Conservation (phyloP, 2,329 filamentous ascomycete genomes). For the Dactylonectria estremocensis region DNA sequence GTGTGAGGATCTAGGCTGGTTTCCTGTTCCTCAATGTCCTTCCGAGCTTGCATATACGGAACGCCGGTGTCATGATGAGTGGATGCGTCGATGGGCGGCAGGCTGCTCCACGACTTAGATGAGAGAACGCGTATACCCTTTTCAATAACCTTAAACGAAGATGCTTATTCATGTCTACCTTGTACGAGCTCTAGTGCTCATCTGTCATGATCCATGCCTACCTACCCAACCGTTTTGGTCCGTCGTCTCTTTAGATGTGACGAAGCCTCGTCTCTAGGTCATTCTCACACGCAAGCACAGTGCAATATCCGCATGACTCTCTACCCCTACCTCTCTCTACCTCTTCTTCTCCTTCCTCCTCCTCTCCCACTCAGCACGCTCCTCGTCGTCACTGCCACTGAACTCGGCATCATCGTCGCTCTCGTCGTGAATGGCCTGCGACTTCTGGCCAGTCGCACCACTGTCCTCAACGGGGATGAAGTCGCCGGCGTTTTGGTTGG, state of each 20-base stretch:
- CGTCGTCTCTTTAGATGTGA: constrained; percentile 29
- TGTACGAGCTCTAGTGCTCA: constrained; percentile 47
- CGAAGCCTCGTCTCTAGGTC: constrained; percentile 25
- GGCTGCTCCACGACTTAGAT: constrained; percentile 21
- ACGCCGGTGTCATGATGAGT: constrained; percentile 19
- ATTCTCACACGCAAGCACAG: constrained; percentile 30
- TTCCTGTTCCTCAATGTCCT: constrained; percentile 26
- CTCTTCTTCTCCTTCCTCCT: constrained; percentile 59
- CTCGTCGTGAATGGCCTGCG: constrained; percentile 47
- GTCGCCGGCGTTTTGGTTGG: constrained; percentile 70
- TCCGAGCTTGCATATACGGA: constrained; percentile 14
- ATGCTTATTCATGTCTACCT: constrained; percentile 44
- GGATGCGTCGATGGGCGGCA: constrained; percentile 33
- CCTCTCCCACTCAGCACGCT: constrained; percentile 74
- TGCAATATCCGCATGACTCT: neutral
- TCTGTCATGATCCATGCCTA: constrained; percentile 38
- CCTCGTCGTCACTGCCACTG: constrained; percentile 76
- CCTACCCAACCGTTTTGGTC: constrained; percentile 33
- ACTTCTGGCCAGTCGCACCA: constrained; percentile 29
- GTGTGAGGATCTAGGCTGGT: constrained; percentile 34
- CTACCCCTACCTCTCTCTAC: constrained; percentile 29
- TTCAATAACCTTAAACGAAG: constrained; percentile 43
- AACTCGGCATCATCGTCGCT: constrained; percentile 73
- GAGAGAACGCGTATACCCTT: constrained; percentile 43
- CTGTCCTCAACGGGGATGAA: constrained; percentile 61